Evolutionary conservation across 202 grass and related monocot species (phyloP), one percentile per base, ranked within the genome.

Genomic region (Setaria viridis): DNA sequence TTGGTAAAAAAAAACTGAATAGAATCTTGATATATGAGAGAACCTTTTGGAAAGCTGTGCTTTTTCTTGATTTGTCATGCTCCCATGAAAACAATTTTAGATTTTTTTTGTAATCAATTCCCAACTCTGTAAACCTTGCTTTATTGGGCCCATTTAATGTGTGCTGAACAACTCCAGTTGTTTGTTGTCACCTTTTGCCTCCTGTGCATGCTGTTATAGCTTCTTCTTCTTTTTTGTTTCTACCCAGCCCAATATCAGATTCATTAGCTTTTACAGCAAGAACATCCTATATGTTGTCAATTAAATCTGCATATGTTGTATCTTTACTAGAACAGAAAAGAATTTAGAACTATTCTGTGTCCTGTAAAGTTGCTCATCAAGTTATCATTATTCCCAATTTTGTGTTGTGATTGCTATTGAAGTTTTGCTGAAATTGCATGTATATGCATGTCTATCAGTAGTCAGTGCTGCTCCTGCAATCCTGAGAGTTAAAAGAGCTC

Each of bases 31-130:
- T 41, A 11, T 53, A 39, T 56, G 10, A 58, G 41, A 43, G 1
- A 42, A 25, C 7, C 13, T 75, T 56, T 75, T 68, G 5, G 74
- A 29, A 29, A 29, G 5, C 9, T 54, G 11, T 54, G 11, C 4
- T 77, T 59, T 76, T 59, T 42, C 20, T 68, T 55, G 11, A 42
- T 56, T 70, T 70, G 4, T 42, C 32, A 54, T 80, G 32, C 14
- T 80, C 32, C 53, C 47, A 80, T 81, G 48, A 43, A 69, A 54
- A 57, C 13, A 56, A 39, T 76, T 74, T 76, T 57, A 20, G 71
- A 54, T 3, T 6, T 39, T 12, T 56, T 75, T 55, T 76, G 17
- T 57, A 76, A 39, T 57, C 33, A 37, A 41, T 12, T 20, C 11
- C 35, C 72, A 37, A 25, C 53, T 76, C 34, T 25, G 35, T 21